phyloP scores from a whole-genome alignment of 345 rosid genomes.

The Linum trigynum region DNA sequence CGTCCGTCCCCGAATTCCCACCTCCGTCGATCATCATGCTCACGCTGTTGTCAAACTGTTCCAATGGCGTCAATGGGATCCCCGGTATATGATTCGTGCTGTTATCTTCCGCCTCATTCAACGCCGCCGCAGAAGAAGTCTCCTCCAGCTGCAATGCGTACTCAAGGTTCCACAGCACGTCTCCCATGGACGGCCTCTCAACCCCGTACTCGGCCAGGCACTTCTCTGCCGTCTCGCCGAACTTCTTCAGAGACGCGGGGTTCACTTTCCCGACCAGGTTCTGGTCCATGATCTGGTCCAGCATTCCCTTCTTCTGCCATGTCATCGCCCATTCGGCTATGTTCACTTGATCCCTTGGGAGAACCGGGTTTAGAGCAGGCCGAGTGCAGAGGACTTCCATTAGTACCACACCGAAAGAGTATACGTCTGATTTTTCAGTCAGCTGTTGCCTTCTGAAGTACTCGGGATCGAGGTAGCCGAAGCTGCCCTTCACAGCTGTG shows the following conservation, averaged over 20 bases:
- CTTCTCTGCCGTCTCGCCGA: slow-evolving; percentile 95
- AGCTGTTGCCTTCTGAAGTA: slow-evolving; percentile 97
- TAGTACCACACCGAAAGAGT: slow-evolving; percentile 93
- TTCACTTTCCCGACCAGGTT: slow-evolving; percentile 78
- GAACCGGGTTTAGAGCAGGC: slow-evolving; percentile 91
- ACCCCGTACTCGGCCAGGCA: slow-evolving; percentile 90
- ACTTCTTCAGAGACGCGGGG: slow-evolving; percentile 85
- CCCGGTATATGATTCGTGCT: slow-evolving; percentile 91
- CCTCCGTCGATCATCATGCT: slow-evolving; percentile 48
- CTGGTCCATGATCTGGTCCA: slow-evolving; percentile 92
- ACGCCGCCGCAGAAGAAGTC: slow-evolving; percentile 50
- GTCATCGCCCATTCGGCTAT: slow-evolving; percentile 98
- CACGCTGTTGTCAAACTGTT: slow-evolving; percentile 77
- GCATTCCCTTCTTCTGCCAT: slow-evolving; percentile 92
- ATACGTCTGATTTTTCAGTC: slow-evolving; percentile 93
- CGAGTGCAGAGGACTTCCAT: slow-evolving; percentile 97
- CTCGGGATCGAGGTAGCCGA: slow-evolving; percentile 95
- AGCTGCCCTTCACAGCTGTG: slow-evolving; percentile 99
- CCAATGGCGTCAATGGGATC: slow-evolving; percentile 74
- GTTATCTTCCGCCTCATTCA: slow-evolving; percentile 88
- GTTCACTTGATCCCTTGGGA: slow-evolving; percentile 94
- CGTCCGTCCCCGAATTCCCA: slow-evolving; percentile 49
- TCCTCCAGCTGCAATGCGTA: slow-evolving; percentile 94
- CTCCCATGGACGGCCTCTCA: slow-evolving; percentile 97
- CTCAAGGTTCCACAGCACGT: slow-evolving; percentile 93